Evolutionary conservation across 371 early-diverging fungal species (phyloP).

Genomic region (Mortierella sp.): DNA sequence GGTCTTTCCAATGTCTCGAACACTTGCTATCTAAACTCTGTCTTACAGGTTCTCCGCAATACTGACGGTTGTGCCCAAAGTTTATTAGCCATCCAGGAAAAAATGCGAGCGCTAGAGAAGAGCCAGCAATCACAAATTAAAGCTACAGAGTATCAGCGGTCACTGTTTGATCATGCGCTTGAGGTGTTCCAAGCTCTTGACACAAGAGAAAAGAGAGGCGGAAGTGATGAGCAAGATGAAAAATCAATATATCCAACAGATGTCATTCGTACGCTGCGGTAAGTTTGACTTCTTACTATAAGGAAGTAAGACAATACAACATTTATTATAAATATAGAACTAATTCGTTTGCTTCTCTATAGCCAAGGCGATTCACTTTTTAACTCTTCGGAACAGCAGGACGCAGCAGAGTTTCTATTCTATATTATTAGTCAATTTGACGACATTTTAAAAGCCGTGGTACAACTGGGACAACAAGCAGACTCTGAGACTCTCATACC

Average conservation of each 20-base stretch:
- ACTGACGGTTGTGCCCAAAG: conserved; percentile 21
- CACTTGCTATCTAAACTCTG: conserved; percentile 50
- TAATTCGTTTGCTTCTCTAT: neutral
- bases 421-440: conserved; percentile 43
- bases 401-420: conserved; percentile 49
- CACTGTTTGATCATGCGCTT: conserved; percentile 21
- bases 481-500: neutral
- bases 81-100: conserved; percentile 21
- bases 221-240: neutral
- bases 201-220: conserved; percentile 4
- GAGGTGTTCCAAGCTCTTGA: conserved; percentile 20
- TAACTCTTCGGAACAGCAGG: conserved; percentile 48
- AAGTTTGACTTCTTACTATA: neutral
- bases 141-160: conserved; percentile 15
- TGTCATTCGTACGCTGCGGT: conserved; percentile 30
- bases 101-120: conserved; percentile 13
- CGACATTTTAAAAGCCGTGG: conserved; percentile 21
- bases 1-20: conserved; percentile 42
- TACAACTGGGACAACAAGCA: neutral
- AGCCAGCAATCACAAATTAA: conserved; percentile 1
- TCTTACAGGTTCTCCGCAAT: conserved; percentile 35
- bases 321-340: neutral
- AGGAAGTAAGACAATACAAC: neutral
- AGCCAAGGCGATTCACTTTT: conserved; percentile 36
- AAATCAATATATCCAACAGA: conserved; percentile 25